These are phyloP conservation scores for Debaryomyces maramus DNA, from an alignment of 805 yeast genomes.

Conservation along the genomic window DNA sequence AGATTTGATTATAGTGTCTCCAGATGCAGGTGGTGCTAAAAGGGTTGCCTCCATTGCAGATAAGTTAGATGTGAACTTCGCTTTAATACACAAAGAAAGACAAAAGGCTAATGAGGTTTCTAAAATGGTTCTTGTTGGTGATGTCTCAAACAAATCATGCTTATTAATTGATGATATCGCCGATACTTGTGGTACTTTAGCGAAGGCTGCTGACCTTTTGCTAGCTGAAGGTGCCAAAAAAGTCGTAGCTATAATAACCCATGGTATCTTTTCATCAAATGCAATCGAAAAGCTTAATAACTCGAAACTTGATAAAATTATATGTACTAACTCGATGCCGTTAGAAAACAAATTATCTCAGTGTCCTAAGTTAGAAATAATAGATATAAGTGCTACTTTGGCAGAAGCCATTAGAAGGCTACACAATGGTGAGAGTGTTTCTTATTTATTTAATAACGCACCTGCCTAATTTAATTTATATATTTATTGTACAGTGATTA, in stretches of 20 bases:
- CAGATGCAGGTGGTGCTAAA: conserved; percentile 91
- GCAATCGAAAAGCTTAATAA: conserved; percentile 71
- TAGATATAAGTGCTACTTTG: conserved; percentile 70
- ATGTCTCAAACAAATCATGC: conserved; percentile 73
- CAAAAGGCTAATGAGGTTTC: conserved; percentile 82
- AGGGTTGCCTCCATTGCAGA: conserved; percentile 87
- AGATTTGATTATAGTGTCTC: conserved; percentile 75
- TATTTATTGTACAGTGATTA: background rate
- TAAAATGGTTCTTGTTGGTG: conserved; percentile 84
- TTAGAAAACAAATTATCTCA: conserved; percentile 58
- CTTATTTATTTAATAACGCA: conserved; percentile 72
- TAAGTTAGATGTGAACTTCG: conserved; percentile 74
- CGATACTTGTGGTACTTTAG: conserved; percentile 84
- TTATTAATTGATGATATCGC: conserved; percentile 87
- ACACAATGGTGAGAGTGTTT: conserved; percentile 84
- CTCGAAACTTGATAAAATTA: conserved; percentile 65
- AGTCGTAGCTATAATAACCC: conserved; percentile 81
- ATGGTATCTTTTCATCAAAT: conserved; percentile 74
- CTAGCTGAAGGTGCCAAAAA: conserved; percentile 66
- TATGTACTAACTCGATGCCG: conserved; percentile 81
- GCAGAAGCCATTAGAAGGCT: conserved; percentile 84
- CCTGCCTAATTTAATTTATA: conserved; percentile 31
- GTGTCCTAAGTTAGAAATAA: conserved; percentile 64
- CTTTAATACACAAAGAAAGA: conserved; percentile 82
- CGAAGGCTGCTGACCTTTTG: conserved; percentile 77